Base-by-base conservation (phyloP, 352 stramenopile genomes). In the Saprolegnia diclina region DNA sequence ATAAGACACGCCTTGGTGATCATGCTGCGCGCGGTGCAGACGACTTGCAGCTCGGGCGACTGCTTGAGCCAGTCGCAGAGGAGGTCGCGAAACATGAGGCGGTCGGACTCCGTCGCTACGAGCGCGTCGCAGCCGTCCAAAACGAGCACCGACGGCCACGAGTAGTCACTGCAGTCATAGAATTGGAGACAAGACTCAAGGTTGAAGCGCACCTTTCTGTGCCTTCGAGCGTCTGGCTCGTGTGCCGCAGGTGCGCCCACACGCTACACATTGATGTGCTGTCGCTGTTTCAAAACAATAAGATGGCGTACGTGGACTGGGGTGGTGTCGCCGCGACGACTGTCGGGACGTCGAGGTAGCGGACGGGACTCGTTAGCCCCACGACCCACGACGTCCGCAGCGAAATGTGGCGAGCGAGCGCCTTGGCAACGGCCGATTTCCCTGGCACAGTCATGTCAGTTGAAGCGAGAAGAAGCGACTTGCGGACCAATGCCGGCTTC, bases 61-160 rank as follows among this genome's bases (percentile, higher is more conserved):
- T 52, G 6, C 13, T 38, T n/a, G 7, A 69, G 54, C 45, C 48
- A 63, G 0, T 22, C 26, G 11, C 45, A 4, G 24, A 69, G 48
- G 11, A 69, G 29, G 7, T 26, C 63, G 22, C 48, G 48, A 21
- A 69, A 61, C 11, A 18, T 32, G 18, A 22, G 32, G 35, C 46
- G 38, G 16, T 18, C 19, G 4, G 16, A 3, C 4, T 69, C 63
- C 7, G 53, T 24, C 5, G 19, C 7, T 21, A 46, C 7, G 42
- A 52, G 54, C 18, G 40, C 18, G 38, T 69, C 63, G 53, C 63
- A 69, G 18, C 38, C 63, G 38, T 61, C 46, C 9, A 69, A 37
- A 19, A 69, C 14, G 48, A 69, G 44, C 22, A 69, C 29, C 5
- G 9, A 61, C 11, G 63, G 63, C 63, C 63, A 69, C 35, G 52